Evolutionary conservation across 768 basidiomycete genomes (phyloP).

Genomic region (Heimioporus sp.): DNA sequence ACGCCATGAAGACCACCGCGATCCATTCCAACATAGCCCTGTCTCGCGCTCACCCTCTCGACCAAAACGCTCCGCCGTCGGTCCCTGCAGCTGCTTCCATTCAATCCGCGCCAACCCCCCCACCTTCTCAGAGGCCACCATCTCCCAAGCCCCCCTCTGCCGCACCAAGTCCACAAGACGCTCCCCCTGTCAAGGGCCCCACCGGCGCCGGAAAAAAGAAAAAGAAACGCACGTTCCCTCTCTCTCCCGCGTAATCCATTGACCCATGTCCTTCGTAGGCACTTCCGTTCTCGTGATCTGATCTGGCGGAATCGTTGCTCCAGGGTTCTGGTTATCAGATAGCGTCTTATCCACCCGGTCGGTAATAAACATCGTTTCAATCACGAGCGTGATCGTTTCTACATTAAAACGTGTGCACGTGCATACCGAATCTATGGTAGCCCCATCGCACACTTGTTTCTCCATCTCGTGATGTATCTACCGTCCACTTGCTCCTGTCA

Average conservation of each 20-base stretch:
- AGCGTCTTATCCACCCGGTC: not conserved
- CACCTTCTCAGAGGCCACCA: conserved; percentile 29
- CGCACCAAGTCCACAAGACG: conserved; percentile 45
- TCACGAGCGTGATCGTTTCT: not conserved
- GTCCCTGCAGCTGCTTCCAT: conserved; percentile 22
- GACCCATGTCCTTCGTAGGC: conserved; percentile 15
- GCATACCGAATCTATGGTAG: conserved; percentile 1
- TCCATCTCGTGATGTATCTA: conserved; percentile 10
- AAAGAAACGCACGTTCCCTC: conserved; percentile 58
- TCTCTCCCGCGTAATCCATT: not conserved
- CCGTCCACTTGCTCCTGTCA: conserved; percentile 62
- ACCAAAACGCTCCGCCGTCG: conserved; percentile 25
- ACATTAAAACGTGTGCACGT: not conserved
- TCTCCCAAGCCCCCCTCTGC: conserved; percentile 33
- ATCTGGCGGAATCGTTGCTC: not conserved
- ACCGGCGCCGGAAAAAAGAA: conserved; percentile 66
- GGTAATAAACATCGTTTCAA: not conserved
- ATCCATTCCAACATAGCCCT: conserved; percentile 60
- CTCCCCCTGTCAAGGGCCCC: conserved; percentile 41
- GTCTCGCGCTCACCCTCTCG: conserved; percentile 34
- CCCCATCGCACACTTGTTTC: not conserved
- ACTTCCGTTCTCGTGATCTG: conserved; percentile 23
- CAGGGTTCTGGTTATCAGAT: not conserved
- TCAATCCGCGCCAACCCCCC: conserved; percentile 33
- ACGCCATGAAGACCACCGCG: conserved; percentile 81